Base-by-base conservation (phyloP, 2,329 filamentous ascomycete species). In the Pseudogymnoascus pannorum region DNA sequence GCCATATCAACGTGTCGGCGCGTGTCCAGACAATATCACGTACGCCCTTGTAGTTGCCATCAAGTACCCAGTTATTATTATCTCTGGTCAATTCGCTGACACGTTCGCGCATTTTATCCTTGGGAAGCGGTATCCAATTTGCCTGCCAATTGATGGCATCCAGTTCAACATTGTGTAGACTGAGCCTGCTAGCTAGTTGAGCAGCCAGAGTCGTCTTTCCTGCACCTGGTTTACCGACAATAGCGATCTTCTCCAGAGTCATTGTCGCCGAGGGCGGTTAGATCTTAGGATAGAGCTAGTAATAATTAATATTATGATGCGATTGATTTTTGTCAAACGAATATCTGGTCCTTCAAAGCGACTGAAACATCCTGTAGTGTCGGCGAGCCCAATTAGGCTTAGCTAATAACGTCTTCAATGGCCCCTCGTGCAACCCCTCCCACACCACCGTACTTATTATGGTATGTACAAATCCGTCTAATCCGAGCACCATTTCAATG, bases 351-450 rank as follows among this genome's bases (percentile, higher is more conserved):
- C 24, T 29, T 51, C 44, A 29, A 44, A 44, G n/a, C n/a, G 40
- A 24, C 42, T 6, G 44, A 51, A n/a, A 51, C 22, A 51, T 51
- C 22, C 22, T 29, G n/a, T n/a, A n/a, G n/a, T n/a, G 18, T 51
- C 44, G 44, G 44, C 44, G 44, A 51, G 44, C 70, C 11, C 67
- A 26, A 51, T 26, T 26, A 29, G 44, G 44, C 44, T 29, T 51
- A 51, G 44, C 24, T 29, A 44, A 51, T 61, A 4, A 87, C 81
- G 33, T 78, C 79, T 3, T 81, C 81, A 4, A 42, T 42, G 0
- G 72, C 75, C 14, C 35, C n/a, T n/a, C n/a, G n/a, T n/a, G n/a
- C n/a, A n/a, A n/a, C n/a, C n/a, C n/a, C n/a, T n/a, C n/a, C n/a
- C n/a, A n/a, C n/a, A n/a, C n/a, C n/a, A n/a, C n/a, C n/a, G n/a